Evolutionary conservation across 352 stramenopile species (phyloP).

Genomic region (Phytopythium oedochilum): DNA sequence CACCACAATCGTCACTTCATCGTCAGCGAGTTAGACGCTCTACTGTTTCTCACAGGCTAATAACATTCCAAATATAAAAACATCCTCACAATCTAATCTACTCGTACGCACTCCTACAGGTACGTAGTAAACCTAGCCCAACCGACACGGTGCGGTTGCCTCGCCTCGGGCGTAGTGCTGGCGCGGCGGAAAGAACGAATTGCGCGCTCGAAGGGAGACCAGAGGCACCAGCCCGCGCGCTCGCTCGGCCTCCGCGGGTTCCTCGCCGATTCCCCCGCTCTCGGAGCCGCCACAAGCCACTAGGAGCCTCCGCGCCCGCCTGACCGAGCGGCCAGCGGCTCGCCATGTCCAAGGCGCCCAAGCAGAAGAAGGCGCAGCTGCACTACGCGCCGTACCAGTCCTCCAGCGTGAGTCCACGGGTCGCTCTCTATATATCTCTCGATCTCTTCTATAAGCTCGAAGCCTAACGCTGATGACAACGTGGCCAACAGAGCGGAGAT

Average conservation of each 20-base stretch:
- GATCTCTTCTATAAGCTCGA: too few relatives aligned
- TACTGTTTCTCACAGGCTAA: neutral
- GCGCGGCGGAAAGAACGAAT: conserved; percentile 19
- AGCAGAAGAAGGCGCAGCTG: conserved; percentile 63
- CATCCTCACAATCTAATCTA: too few relatives aligned
- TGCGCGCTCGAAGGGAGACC: conserved; percentile 11
- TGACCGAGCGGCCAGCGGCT: neutral
- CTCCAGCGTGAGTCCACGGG: conserved; percentile 13
- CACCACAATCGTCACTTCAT: neutral
- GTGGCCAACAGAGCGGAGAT: conserved; percentile 10
- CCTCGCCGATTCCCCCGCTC: too few relatives aligned
- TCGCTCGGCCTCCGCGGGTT: neutral
- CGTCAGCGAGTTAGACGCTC: neutral
- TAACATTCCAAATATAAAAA: neutral
- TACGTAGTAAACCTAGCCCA: neutral
- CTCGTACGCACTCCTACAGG: neutral
- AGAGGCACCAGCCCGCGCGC: too few relatives aligned
- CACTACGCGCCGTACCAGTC: conserved; percentile 83
- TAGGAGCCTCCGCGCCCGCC: neutral
- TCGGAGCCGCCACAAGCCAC: too few relatives aligned
- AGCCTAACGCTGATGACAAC: too few relatives aligned
- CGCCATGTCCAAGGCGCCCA: conserved; percentile 76
- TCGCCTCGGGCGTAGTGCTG: too few relatives aligned
- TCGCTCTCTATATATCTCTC: too few relatives aligned
- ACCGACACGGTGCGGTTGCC: neutral